phyloP scores from a whole-genome alignment of 2,329 filamentous ascomycete species.

The Aureobasidium sp. region DNA sequence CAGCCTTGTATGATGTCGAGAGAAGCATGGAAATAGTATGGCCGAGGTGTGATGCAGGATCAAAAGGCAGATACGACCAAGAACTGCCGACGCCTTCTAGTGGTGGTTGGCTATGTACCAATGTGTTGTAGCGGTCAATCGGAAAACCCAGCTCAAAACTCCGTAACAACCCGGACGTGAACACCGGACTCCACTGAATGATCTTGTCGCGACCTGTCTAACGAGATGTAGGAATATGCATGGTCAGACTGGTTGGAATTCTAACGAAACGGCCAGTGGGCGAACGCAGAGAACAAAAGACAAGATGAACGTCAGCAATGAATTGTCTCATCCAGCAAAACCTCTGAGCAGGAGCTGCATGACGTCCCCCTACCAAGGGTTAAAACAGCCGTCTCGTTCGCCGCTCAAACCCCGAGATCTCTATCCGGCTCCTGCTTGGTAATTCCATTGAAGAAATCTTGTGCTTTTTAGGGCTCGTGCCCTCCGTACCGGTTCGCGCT shows the following conservation, averaged over 20 bases:
- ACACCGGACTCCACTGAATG: not conserved
- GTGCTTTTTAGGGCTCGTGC: not conserved
- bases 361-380: constrained; percentile 9
- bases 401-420: constrained; percentile 5
- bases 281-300: constrained; percentile 5
- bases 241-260: not conserved
- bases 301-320: constrained; percentile 6
- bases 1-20: constrained; percentile 2
- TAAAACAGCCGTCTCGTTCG: constrained; percentile 5
- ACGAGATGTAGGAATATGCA: not conserved
- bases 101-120: not conserved
- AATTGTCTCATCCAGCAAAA: not conserved
- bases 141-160: not conserved
- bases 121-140: constrained; percentile 9
- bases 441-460: not conserved
- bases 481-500: constrained; percentile 2
- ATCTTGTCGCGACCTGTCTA: not conserved
- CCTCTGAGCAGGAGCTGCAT: constrained; percentile 3
- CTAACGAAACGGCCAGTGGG: not conserved
- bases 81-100: not conserved
- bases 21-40: not conserved
- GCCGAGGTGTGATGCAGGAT: not conserved
- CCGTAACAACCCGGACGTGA: constrained; percentile 1
- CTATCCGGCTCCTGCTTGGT: constrained; percentile 5
- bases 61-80: too few species aligned